phyloP scores from a whole-genome alignment of 2,329 filamentous ascomycete species.

The Cercospora brassicicola region DNA sequence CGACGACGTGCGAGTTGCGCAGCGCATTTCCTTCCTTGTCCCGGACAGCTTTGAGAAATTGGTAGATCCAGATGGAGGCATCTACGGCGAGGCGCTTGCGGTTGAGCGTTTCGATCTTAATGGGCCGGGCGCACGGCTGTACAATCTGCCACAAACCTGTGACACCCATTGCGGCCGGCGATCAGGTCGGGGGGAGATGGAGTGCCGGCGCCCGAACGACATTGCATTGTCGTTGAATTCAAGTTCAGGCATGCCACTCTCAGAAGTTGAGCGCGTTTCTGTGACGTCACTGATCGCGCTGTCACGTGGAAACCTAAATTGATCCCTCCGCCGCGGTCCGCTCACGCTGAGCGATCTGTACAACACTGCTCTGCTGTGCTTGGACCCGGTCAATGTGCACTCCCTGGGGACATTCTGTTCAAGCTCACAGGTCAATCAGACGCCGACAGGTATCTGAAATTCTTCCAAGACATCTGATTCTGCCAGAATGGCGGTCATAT shows the following conservation, averaged over 20 bases:
- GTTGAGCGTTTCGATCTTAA: slow-evolving; percentile 94
- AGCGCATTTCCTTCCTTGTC: slow-evolving; percentile 97
- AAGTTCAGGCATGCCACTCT: neutral
- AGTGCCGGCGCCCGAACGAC: neutral
- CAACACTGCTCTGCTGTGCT: too few species aligned
- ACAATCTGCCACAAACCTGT: slow-evolving; percentile 96
- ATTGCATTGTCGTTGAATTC: neutral
- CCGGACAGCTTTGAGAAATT: slow-evolving; percentile 96
- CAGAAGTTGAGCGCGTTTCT: neutral
- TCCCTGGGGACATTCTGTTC: too few species aligned
- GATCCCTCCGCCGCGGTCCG: too few species aligned
- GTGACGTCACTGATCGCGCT: neutral
- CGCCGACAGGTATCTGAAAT: too few species aligned
- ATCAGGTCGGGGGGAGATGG: neutral
- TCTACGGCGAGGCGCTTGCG: slow-evolving; percentile 95
- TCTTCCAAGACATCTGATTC: too few species aligned
- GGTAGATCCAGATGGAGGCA: slow-evolving; percentile 99
- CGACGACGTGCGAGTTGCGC: slow-evolving; percentile 91
- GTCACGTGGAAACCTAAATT: neutral
- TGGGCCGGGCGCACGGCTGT: slow-evolving; percentile 90
- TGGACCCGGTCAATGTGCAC: too few species aligned
- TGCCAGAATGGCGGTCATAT: too few species aligned
- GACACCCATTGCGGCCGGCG: slow-evolving; percentile 75
- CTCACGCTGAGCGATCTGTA: too few species aligned
- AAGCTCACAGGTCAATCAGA: too few species aligned